These are phyloP conservation scores for Botryotinia calthae DNA, from an alignment of 2,329 filamentous ascomycete genomes.

Conservation along the genomic window DNA sequence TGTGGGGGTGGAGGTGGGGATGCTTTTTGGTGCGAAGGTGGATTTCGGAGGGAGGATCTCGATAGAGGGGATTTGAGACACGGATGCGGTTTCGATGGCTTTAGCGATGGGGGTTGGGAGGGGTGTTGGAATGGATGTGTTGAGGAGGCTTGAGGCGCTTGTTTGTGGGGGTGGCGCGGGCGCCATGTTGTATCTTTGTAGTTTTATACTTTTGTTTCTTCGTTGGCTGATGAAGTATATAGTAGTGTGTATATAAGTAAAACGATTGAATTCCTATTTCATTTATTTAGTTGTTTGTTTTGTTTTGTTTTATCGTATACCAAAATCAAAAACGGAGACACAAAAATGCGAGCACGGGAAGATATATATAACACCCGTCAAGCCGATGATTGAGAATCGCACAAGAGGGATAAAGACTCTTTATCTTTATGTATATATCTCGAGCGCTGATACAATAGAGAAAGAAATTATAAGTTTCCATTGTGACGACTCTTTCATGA, in stretches of 20 bases:
- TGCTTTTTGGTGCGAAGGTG: background rate
- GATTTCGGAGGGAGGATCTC: background rate
- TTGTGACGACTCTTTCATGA: background rate
- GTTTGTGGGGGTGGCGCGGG: background rate
- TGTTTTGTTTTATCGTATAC: background rate
- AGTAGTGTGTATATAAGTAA: background rate
- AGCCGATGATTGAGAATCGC: background rate
- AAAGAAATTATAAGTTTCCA: background rate
- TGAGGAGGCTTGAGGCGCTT: background rate
- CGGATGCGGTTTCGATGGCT: background rate
- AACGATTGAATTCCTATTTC: background rate
- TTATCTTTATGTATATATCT: background rate
- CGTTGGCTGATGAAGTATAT: background rate
- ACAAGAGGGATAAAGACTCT: background rate
- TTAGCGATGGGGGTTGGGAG: background rate
- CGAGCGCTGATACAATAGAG: background rate
- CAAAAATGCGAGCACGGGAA: background rate
- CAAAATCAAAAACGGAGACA: background rate
- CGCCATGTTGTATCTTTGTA: background rate
- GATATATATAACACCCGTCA: background rate
- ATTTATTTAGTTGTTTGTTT: background rate
- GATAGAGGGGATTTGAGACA: background rate
- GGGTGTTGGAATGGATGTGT: too few species aligned
- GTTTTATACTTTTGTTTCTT: background rate
- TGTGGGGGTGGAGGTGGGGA: background rate